Evolutionary conservation across 2,329 filamentous ascomycete species (phyloP).

Genomic region (Thelonectria olida): DNA sequence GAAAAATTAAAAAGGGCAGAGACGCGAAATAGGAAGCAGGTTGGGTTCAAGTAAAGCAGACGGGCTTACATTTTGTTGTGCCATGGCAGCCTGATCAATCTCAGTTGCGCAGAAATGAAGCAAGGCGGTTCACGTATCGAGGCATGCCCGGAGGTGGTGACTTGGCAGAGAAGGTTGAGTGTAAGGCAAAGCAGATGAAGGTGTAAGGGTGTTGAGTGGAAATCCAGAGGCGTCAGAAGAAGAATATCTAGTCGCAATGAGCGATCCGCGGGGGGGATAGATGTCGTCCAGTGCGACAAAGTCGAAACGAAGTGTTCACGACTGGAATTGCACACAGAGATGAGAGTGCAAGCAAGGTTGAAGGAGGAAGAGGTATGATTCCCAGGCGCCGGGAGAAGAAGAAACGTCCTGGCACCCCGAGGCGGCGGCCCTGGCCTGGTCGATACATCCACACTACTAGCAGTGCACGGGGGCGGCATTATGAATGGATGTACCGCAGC

Average conservation of each 20-base stretch:
- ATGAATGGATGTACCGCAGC: slow-evolving; percentile 34
- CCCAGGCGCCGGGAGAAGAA: slow-evolving; percentile 49
- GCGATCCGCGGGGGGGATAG: slow-evolving; percentile 7
- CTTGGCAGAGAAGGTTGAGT: slow-evolving; percentile 25
- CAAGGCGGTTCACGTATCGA: slow-evolving; percentile 44
- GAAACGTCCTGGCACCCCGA: slow-evolving; percentile 51
- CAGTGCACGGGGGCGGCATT: slow-evolving; percentile 49
- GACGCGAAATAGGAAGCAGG: slow-evolving; percentile 31
- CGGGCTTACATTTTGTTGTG: slow-evolving; percentile 49
- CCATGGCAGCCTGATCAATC: slow-evolving; percentile 47
- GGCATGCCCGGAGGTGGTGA: slow-evolving; percentile 44
- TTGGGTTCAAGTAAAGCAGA: slow-evolving; percentile 23
- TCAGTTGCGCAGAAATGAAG: slow-evolving; percentile 47
- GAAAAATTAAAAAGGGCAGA: slow-evolving; percentile 24
- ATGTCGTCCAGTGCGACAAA: slow-evolving; percentile 15
- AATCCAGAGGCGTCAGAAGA: slow-evolving; percentile 11
- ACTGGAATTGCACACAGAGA: slow-evolving; percentile 39
- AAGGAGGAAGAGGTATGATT: slow-evolving; percentile 48
- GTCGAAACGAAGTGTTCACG: slow-evolving; percentile 34
- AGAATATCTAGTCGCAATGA: slow-evolving; percentile 3
- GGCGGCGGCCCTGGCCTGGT: slow-evolving; percentile 49
- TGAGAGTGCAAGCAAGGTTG: slow-evolving; percentile 46
- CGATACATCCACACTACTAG: slow-evolving; percentile 46
- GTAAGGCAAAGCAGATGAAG: slow-evolving; percentile 30
- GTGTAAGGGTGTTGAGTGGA: slow-evolving; percentile 28